These are phyloP conservation scores for Hirschioporus abietinus DNA, from an alignment of 768 basidiomycete genomes.

Conservation along the genomic window DNA sequence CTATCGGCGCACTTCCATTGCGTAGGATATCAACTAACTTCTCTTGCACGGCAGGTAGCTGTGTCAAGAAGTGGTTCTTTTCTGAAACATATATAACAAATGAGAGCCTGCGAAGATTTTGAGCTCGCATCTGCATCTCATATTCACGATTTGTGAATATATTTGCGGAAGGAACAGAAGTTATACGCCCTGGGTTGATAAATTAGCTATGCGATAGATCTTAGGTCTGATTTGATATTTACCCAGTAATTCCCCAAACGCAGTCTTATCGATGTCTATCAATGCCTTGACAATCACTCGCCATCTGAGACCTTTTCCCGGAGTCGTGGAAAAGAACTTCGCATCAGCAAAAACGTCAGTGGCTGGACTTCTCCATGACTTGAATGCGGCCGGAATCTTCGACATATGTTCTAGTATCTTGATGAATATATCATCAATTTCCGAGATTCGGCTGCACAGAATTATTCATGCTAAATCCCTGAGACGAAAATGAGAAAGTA, in stretches of 20 bases:
- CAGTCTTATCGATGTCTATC: conserved; percentile 82
- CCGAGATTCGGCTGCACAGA: conserved; percentile 56
- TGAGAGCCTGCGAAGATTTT: conserved; percentile 83
- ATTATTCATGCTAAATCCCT: conserved; percentile 10
- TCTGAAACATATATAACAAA: conserved; percentile 84
- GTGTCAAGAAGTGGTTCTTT: conserved; percentile 85
- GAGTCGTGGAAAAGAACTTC: conserved; percentile 75
- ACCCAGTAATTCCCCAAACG: conserved; percentile 83
- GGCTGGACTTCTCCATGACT: conserved; percentile 80
- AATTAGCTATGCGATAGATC: conserved; percentile 29
- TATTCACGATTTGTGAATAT: conserved; percentile 96
- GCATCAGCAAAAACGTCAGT: conserved; percentile 80
- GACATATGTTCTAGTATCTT: conserved; percentile 75
- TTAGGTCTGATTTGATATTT: conserved; percentile 28
- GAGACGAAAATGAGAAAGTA: conserved; percentile 12
- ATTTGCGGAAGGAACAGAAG: conserved; percentile 84
- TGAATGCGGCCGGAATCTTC: conserved; percentile 67
- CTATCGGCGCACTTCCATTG: conserved; percentile 70
- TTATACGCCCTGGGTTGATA: conserved; percentile 56
- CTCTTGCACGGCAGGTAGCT: conserved; percentile 93
- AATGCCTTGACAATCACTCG: conserved; percentile 69
- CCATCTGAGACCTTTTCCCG: conserved; percentile 60
- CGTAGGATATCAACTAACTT: conserved; percentile 91
- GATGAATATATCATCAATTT: conserved; percentile 63
- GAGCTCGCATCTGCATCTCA: conserved; percentile 81